phyloP scores from a whole-genome alignment of 768 basidiomycete species.

The Pleurotus ostreatus region DNA sequence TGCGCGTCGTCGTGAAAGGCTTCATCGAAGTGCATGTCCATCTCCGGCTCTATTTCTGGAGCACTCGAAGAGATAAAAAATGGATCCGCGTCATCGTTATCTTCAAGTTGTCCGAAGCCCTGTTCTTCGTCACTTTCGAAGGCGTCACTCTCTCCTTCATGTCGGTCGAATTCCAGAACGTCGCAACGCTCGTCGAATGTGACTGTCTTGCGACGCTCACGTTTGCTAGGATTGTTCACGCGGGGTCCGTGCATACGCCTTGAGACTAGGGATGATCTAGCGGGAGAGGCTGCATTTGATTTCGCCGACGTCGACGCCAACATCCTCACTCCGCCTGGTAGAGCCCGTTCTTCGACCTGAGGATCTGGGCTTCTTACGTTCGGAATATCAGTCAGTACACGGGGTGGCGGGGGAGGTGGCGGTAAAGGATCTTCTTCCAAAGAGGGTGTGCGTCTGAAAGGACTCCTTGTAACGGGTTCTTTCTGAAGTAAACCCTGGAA shows the following conservation, averaged over 20 bases:
- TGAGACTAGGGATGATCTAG: conserved; percentile 65
- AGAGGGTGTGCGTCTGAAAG: conserved; percentile 46
- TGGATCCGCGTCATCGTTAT: conserved; percentile 21
- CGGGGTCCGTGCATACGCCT: conserved; percentile 77
- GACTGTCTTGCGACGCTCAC: conserved; percentile 70
- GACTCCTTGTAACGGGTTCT: conserved; percentile 80
- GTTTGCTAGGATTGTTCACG: conserved; percentile 42
- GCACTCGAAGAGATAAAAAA: background rate
- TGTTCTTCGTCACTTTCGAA: conserved; percentile 19
- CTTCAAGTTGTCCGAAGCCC: conserved; percentile 3
- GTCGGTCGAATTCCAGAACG: conserved; percentile 75
- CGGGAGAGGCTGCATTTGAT: conserved; percentile 38
- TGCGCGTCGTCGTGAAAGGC: conserved; percentile 3
- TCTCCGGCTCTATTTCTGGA: background rate
- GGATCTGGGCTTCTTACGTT: conserved; percentile 16
- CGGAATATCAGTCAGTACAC: conserved; percentile 7
- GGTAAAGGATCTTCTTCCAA: conserved; percentile 16
- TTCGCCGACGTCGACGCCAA: background rate
- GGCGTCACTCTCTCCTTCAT: conserved; percentile 37
- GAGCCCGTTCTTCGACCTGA: conserved; percentile 22
- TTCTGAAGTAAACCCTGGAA: conserved; percentile 71
- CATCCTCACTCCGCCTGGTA: conserved; percentile 14
- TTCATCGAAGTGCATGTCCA: background rate
- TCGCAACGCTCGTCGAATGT: conserved; percentile 78
- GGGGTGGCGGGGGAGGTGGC: conserved; percentile 16